phyloP scores from a whole-genome alignment of 352 stramenopile genomes.

The Globisporangium solare region DNA sequence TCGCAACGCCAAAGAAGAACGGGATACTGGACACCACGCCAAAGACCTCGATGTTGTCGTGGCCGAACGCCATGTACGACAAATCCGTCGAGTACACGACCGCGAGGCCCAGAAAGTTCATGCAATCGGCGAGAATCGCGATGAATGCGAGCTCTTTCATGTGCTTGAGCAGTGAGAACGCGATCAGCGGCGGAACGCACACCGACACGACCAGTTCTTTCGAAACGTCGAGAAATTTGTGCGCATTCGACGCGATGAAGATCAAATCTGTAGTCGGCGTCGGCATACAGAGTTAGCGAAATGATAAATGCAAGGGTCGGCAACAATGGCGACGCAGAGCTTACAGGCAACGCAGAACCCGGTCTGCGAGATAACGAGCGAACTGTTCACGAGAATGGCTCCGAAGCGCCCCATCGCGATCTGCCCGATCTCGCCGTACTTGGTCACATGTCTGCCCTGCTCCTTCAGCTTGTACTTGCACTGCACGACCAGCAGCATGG shows the following conservation, averaged over 20 bases:
- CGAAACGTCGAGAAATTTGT: slow-evolving; percentile 62
- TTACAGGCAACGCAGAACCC: slow-evolving; percentile 87
- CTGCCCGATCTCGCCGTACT: slow-evolving; percentile 86
- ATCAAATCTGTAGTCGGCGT: slow-evolving; percentile 62
- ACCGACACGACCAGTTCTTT: slow-evolving; percentile 50
- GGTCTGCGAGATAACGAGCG: slow-evolving; percentile 83
- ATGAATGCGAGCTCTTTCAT: slow-evolving; percentile 87
- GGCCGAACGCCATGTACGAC: slow-evolving; percentile 52
- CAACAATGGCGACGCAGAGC: too few relatives aligned
- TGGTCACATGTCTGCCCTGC: slow-evolving; percentile 39
- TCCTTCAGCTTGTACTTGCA: slow-evolving; percentile 78
- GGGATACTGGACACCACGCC: slow-evolving; percentile 60
- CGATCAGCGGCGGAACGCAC: slow-evolving; percentile 59
- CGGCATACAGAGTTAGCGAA: not conserved
- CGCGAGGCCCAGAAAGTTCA: slow-evolving; percentile 82
- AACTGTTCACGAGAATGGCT: slow-evolving; percentile 74
- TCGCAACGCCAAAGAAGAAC: slow-evolving; percentile 87
- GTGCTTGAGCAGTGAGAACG: slow-evolving; percentile 82
- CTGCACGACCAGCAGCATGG: slow-evolving; percentile 71
- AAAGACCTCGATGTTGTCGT: slow-evolving; percentile 48
- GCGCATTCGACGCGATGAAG: slow-evolving; percentile 88
- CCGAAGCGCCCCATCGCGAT: slow-evolving; percentile 67
- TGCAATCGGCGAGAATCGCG: slow-evolving; percentile 84
- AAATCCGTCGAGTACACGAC: slow-evolving; percentile 85
- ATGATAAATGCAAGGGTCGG: too few relatives aligned